Evolutionary conservation across 441 rosid species (phyloP).

Genomic region (Pelargonium myrrhifolium): DNA sequence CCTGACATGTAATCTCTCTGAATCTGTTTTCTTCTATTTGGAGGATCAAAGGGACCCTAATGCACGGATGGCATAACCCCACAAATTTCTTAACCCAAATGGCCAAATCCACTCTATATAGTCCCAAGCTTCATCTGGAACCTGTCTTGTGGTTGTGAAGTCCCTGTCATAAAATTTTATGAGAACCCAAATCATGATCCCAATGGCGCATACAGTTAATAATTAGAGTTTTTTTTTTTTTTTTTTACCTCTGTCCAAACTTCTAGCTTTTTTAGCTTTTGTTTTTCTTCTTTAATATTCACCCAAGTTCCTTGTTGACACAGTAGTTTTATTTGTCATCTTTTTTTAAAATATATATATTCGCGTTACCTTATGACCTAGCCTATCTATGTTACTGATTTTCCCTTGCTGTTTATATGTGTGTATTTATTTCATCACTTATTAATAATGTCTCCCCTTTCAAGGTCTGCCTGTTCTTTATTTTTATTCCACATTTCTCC

Average conservation of each 20-base stretch:
- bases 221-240: not conserved
- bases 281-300: not conserved
- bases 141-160: not conserved
- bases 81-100: not conserved
- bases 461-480: not conserved
- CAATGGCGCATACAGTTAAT: not conserved
- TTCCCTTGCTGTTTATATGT: not conserved
- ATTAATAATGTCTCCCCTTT: not conserved
- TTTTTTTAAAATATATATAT: no score
- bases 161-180: not conserved
- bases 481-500: not conserved
- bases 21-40: not conserved
- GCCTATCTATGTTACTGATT: not conserved
- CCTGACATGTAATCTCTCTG: not conserved
- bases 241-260: not conserved
- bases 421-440: not conserved
- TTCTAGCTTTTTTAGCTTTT: not conserved
- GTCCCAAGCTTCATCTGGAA: not conserved
- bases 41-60: not conserved
- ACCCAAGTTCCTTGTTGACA: not conserved
- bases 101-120: not conserved
- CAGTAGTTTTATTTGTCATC: not conserved
- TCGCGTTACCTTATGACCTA: not conserved
- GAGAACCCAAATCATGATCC: slow-evolving; percentile 3
- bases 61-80: not conserved